Percentiles rank a stretch among this genome's conserved stretches.
These are phyloP conservation scores for Macrolepiota fuliginosa DNA, from an alignment of 768 basidiomycete genomes.

Conservation along the genomic window DNA sequence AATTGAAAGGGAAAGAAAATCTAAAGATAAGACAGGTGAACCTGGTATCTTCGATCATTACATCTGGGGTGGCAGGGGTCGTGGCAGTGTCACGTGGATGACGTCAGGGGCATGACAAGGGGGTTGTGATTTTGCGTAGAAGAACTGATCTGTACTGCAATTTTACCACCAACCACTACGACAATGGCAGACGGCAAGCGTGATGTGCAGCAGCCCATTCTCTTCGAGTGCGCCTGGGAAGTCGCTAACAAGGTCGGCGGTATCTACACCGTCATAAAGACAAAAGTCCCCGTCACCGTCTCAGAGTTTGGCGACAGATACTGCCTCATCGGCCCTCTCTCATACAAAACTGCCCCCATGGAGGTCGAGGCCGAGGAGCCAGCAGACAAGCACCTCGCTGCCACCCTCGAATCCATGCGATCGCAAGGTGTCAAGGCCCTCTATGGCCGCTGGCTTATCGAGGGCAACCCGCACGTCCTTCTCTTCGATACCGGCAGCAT, in stretches of 20 bases:
- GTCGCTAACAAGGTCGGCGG: constrained; percentile 99
- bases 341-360: constrained; percentile 98
- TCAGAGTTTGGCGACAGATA: constrained; percentile 95
- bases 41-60: constrained; percentile 36
- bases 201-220: constrained; percentile 74
- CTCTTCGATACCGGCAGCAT: constrained; percentile 93
- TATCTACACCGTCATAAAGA: constrained; percentile 99
- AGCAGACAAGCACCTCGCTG: constrained; percentile 72
- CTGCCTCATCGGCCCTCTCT: constrained; percentile 95
- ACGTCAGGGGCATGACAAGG: constrained; percentile 21
- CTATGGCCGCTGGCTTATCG: constrained; percentile 98
- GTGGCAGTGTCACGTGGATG: constrained; percentile 18
- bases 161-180: constrained; percentile 15
- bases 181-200: constrained; percentile 46
- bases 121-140: constrained; percentile 20
- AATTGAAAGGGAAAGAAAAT: background rate
- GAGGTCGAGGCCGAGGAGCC: constrained; percentile 96
- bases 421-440: constrained; percentile 89
- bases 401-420: constrained; percentile 79
- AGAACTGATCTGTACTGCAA: constrained; percentile 16
- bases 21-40: constrained; percentile 36
- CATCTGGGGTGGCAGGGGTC: constrained; percentile 25
- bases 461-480: constrained; percentile 92
- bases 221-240: constrained; percentile 98
- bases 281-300: constrained; percentile 97